Evolutionary conservation across 805 yeast species (phyloP), one percentile per base, ranked within the genome.

Genomic region (Spathaspora passalidarum): DNA sequence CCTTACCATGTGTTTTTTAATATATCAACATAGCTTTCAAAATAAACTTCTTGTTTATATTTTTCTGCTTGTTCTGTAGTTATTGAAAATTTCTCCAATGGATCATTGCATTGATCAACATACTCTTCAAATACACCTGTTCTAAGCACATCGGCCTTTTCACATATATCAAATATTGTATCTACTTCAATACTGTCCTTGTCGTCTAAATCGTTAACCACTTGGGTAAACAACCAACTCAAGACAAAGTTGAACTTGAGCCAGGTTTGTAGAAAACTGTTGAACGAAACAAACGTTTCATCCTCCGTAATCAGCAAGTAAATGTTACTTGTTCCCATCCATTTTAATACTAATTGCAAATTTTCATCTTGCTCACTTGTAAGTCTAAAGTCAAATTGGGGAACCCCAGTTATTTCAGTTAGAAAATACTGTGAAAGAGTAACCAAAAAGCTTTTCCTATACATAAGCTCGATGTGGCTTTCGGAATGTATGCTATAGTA

Each of bases 201-300:
- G 3, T 3, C 16, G 13, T 29, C 16, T 11, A 11, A 10, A 13
- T 39, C 44, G 13, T 10, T n/a, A 1, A 55, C 37, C 1, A 48
- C 47, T 2, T 44, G 21, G 29, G 42, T 42, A 14, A 61, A 48
- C 9, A 62, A 26, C 67, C 68, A 63, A 29, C 51, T 56, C 5
- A 56, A 46, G 20, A 61, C 38, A 32, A 53, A 61, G 41, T 54
- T 53, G 7, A 57, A 42, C 44, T 57, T 65, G 21, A 48, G 39
- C 72, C 72, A 66, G 3, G 42, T 32, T 23, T 52, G 59, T 5
- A 45, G 42, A 36, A 65, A 65, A 4, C 49, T 56, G 2, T 52
- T 55, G 14, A 51, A 50, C 5, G 38, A 35, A 7, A 36, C 23
- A 42, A 52, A 55, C 2, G 62, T 54, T 44, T 54, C 62, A 40